phyloP scores from a whole-genome alignment of 1,284 basidiomycete species.

The Malassezia nana region DNA sequence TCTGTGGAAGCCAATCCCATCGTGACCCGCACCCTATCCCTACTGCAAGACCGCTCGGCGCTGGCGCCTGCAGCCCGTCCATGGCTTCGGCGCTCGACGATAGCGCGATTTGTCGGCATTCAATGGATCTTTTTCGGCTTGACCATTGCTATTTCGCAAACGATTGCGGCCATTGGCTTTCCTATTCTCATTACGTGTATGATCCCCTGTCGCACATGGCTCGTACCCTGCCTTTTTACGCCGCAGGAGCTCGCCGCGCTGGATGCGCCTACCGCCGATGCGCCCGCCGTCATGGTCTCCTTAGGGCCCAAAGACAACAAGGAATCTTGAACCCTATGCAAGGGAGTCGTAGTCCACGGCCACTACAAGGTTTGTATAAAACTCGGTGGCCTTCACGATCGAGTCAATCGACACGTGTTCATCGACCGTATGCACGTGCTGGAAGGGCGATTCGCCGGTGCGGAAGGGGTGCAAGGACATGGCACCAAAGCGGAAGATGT shows the following conservation, averaged over 20 bases:
- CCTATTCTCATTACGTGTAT: constrained; percentile 78
- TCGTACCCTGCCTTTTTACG: constrained; percentile 71
- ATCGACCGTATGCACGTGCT: constrained; percentile 56
- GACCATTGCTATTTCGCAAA: constrained; percentile 85
- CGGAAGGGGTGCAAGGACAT: constrained; percentile 39
- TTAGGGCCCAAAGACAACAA: constrained; percentile 25
- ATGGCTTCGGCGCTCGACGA: constrained; percentile 63
- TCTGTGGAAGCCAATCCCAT: constrained; percentile 75
- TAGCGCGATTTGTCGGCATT: constrained; percentile 66
- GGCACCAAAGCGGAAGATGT: constrained; percentile 56
- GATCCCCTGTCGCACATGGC: constrained; percentile 65
- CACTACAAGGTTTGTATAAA: constrained; percentile 52
- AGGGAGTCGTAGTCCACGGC: constrained; percentile 48
- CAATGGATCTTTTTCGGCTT: constrained; percentile 78
- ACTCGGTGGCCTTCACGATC: constrained; percentile 51
- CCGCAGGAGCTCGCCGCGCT: constrained; percentile 69
- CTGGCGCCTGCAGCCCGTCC: constrained; percentile 54
- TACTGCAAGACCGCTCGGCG: constrained; percentile 60
- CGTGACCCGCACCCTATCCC: constrained; percentile 69
- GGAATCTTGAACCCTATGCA: background rate
- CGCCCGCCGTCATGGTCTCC: constrained; percentile 39
- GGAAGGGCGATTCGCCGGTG: constrained; percentile 43
- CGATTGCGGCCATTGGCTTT: constrained; percentile 68
- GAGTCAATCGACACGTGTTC: constrained; percentile 52
- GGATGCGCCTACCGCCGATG: constrained; percentile 70